Conservation (phyloP, 129 eudicot genomes). For the Mikania micrantha region DNA sequence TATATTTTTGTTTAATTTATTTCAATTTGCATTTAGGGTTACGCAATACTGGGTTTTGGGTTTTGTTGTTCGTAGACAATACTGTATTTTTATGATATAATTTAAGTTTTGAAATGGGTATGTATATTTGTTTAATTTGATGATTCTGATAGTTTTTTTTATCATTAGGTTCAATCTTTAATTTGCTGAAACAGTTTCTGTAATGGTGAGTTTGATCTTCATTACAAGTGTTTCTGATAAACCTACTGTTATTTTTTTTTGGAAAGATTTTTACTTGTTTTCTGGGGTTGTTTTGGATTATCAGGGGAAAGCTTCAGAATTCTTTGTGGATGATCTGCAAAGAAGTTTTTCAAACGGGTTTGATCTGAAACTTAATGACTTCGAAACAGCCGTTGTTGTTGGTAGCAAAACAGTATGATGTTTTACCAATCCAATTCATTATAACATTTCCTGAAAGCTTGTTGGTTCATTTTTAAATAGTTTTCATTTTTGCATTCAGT, state of each 20-base stretch:
- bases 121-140: not conserved
- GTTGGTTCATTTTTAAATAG: not conserved
- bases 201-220: slow-evolving; percentile 25
- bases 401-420: slow-evolving; percentile 54
- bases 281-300: slow-evolving; percentile 12
- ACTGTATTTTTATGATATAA: not conserved
- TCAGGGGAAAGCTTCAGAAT: slow-evolving; percentile 93
- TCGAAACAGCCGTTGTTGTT: slow-evolving; percentile 35
- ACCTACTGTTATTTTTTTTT: not conserved
- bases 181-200: slow-evolving; percentile 24
- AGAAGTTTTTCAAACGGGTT: slow-evolving; percentile 27
- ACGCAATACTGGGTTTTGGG: slow-evolving; percentile 18
- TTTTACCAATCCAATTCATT: slow-evolving; percentile 12
- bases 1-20: not conserved
- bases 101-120: not conserved
- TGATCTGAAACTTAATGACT: slow-evolving; percentile 44
- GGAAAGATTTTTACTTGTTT: not conserved
- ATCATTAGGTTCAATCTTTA: slow-evolving; percentile 21
- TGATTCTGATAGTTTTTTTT: slow-evolving; percentile 1
- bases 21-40: slow-evolving; percentile 17
- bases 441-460: slow-evolving; percentile 4
- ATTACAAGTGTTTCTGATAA: not conserved
- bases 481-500: slow-evolving; percentile 36
- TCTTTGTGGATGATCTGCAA: slow-evolving; percentile 48
- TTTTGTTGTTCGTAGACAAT: slow-evolving; percentile 4